Percentiles rank a stretch among this genome's conserved stretches.
Conservation (phyloP, 2,329 filamentous ascomycete species). For the Sporothrix inflata region DNA sequence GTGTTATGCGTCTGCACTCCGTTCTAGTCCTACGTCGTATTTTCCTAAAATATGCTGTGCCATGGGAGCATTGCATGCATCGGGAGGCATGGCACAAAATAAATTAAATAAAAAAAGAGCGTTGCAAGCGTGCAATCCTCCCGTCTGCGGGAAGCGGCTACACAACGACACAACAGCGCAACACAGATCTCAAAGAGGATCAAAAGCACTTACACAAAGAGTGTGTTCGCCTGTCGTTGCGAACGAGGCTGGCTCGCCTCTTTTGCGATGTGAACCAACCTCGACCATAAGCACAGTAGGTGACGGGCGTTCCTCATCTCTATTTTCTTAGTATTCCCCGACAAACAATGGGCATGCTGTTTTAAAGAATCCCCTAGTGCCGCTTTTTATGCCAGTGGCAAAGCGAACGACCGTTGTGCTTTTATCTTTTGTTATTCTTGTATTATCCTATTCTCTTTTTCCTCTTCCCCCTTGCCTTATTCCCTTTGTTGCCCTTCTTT, state of each 20-base stretch:
- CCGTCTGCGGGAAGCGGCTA: neutral
- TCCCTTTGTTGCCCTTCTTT: neutral
- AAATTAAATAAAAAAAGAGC: neutral
- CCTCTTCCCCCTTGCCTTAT: neutral
- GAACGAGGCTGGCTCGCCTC: neutral
- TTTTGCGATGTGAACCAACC: neutral
- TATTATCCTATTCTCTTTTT: neutral
- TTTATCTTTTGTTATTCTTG: neutral
- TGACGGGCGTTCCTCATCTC: neutral
- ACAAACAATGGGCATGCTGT: neutral
- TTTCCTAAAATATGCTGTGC: neutral
- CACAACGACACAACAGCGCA: neutral
- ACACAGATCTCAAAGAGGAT: neutral
- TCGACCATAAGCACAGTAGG: neutral
- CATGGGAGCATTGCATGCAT: neutral
- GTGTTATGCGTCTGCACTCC: neutral
- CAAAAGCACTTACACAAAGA: neutral
- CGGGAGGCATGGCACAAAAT: neutral
- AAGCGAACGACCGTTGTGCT: neutral
- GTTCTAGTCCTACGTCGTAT: constrained; percentile 3
- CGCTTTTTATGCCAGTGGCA: neutral
- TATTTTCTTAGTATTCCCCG: neutral
- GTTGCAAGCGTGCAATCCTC: constrained; percentile 13
- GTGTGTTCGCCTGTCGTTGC: neutral
- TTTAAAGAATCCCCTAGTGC: neutral